phyloP scores from a whole-genome alignment of 2,329 filamentous ascomycete species.

The Zasmidium angulare region DNA sequence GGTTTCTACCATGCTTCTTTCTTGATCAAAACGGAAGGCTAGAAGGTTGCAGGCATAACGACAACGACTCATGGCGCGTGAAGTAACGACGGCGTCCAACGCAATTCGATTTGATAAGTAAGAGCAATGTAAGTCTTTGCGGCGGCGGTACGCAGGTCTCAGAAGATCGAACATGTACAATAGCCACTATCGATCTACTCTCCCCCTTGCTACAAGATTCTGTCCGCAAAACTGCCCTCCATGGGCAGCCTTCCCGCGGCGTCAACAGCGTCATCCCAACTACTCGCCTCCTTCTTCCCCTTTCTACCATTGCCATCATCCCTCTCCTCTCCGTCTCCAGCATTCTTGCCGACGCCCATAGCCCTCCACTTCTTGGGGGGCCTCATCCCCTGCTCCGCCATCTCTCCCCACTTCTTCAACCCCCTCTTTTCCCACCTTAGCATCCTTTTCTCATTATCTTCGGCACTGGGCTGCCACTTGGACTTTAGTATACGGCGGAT shows the following conservation, averaged over 20 bases:
- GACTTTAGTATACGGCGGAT: conserved; percentile 82
- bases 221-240: conserved; percentile 8
- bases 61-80: too few relatives aligned
- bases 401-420: conserved; percentile 49
- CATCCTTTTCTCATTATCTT: conserved; percentile 45
- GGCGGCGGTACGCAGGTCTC: too few relatives aligned
- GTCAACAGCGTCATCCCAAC: not conserved
- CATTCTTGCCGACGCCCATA: conserved; percentile 38
- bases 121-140: too few relatives aligned
- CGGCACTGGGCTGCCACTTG: conserved; percentile 66
- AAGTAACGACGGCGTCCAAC: too few relatives aligned
- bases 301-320: not conserved
- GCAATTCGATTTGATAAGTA: too few relatives aligned
- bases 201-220: conserved; percentile 10
- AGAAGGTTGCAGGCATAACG: too few relatives aligned
- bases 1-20: too few relatives aligned
- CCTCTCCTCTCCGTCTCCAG: conserved; percentile 7
- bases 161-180: too few relatives aligned
- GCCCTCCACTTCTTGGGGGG: conserved; percentile 56
- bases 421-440: conserved; percentile 50
- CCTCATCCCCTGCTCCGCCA: conserved; percentile 54
- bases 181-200: too few relatives aligned
- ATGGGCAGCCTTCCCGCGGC: not conserved
- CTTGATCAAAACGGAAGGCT: too few relatives aligned
- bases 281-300: not conserved